Evolutionary conservation across 208 protist species (phyloP), one percentile per base, ranked within the genome.

Genomic region (Leishmania turanica): DNA sequence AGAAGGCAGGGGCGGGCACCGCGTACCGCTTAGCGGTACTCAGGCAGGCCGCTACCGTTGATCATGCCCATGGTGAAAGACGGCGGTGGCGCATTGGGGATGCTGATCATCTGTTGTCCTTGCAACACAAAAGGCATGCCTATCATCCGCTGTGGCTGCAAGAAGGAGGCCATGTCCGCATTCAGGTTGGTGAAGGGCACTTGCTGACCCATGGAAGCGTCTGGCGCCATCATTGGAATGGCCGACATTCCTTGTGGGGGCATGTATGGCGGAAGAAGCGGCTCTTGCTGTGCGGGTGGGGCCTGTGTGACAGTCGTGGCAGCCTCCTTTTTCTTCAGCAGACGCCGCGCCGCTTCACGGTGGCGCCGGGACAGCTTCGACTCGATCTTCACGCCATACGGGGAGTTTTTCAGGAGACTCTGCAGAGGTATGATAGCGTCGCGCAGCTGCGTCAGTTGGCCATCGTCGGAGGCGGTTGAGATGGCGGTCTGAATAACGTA

Each of bases 401-500:
- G 98, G 31, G 98, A 99, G 89, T 99, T 99, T 49, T 96, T 95
- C 3, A 99, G 89, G 24, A 97, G 77, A 24, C 83, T 81, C 72
- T 99, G 93, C 79, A 99, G 93, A 11, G 98, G 99, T 74, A 95
- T 88, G 72, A 99, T 99, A 4, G 93, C 91, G 73, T 99, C 97
- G 34, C 97, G 94, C 60, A 99, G 85, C 78, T 98, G 91, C 49
- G 82, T 88, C 68, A 99, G 98, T 83, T 99, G 97, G 5, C 78
- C 84, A 42, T 98, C 93, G 73, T 98, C 95, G 45, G 95, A 95
- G 42, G 92, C 93, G 31, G 97, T 97, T 6, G 85, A 81, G 80
- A 99, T 96, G 47, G 98, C 98, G 49, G 97, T 99, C 88, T 99
- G 99, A 74, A 99, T 98, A 45, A 99, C 99, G 85, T 99, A 99